These are phyloP conservation scores for Hyaloperonospora brassicae DNA, from an alignment of 352 stramenopile species.

Conservation along the genomic window DNA sequence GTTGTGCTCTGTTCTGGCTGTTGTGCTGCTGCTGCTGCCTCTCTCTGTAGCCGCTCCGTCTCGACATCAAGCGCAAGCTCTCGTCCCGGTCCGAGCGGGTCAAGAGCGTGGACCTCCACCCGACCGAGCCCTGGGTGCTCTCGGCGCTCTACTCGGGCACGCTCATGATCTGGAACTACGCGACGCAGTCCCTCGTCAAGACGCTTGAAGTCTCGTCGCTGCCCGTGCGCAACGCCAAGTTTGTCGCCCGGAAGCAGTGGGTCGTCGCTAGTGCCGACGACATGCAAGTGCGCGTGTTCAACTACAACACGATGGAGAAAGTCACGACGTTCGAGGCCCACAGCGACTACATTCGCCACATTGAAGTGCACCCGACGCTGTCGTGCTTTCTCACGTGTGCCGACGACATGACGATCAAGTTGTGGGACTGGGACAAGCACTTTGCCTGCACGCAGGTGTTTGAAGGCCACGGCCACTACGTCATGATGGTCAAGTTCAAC, in stretches of 20 bases:
- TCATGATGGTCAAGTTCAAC: slow-evolving; percentile 99
- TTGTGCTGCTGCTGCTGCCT: neutral
- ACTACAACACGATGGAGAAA: slow-evolving; percentile 99
- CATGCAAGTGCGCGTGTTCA: slow-evolving; percentile 97
- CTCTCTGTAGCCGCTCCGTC: slow-evolving; percentile 45
- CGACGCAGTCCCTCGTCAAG: slow-evolving; percentile 91
- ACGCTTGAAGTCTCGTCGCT: slow-evolving; percentile 95
- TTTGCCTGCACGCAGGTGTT: slow-evolving; percentile 75
- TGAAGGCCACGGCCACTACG: slow-evolving; percentile 95
- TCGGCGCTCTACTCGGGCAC: slow-evolving; percentile 96
- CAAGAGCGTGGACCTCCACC: slow-evolving; percentile 98
- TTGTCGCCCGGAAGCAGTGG: slow-evolving; percentile 97
- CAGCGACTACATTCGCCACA: slow-evolving; percentile 97
- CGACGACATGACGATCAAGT: slow-evolving; percentile 99
- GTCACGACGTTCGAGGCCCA: slow-evolving; percentile 93
- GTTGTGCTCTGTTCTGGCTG: neutral
- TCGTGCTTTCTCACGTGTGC: slow-evolving; percentile 94
- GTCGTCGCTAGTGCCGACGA: slow-evolving; percentile 94
- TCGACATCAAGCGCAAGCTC: slow-evolving; percentile 92
- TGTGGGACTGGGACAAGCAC: slow-evolving; percentile 96
- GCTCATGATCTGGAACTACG: slow-evolving; percentile 99
- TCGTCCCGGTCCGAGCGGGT: slow-evolving; percentile 94
- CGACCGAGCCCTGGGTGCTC: slow-evolving; percentile 96
- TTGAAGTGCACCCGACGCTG: slow-evolving; percentile 95
- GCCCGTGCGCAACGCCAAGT: slow-evolving; percentile 91